Evolutionary conservation across 1,284 basidiomycete genomes (phyloP), one percentile per base, ranked within the genome.

Genomic region (Pseudozyma flocculosa): DNA sequence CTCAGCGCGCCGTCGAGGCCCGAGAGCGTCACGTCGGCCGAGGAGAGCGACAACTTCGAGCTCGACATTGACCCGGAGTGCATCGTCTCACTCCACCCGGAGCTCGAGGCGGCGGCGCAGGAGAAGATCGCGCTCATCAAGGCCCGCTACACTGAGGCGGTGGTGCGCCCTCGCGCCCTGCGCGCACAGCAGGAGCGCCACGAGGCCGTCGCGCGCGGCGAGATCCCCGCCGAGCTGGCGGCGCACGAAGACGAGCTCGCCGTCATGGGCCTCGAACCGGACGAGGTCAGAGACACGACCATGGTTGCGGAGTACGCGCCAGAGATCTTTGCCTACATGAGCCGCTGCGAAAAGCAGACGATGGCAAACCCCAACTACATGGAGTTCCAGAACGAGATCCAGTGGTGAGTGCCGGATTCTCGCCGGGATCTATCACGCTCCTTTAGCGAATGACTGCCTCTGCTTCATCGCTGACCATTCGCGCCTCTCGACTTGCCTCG

Each of bases 301-400:
- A 96, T 99, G 94, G 92, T 95, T 21, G 92, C 92, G 42, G 95
- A 99, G 79, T 99, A 99, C 77, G 85, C 92, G 23, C 90, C 93
- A 26, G 94, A 98, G 57, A 98, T 99, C 76, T 98, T 98, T 74
- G 84, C 85, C 58, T 97, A 98, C 80, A 98, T 99, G 95, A 83
- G 43, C 11, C 26, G 61, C 24, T 69, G 68, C 19, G 72, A 94
- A 89, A 85, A 87, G 61, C 83, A 86, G 44, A 85, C 88, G 71
- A 93, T 99, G 92, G 89, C 95, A 36, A 89, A 87, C 68, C 85
- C 92, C 2, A 85, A 90, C 72, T 99, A 99, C 80, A 97, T 99
- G 88, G 85, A 87, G 43, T 87, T 87, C 50, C 95, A 99, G 80
- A 87, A 86, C 56, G 94, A 98, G 81, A 90, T 98, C 71, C 89